Percentiles rank a stretch among this genome's conserved stretches.
Evolutionary conservation across 257 asterid species (phyloP).

Genomic region (Dorcoceras hygrometricum): DNA sequence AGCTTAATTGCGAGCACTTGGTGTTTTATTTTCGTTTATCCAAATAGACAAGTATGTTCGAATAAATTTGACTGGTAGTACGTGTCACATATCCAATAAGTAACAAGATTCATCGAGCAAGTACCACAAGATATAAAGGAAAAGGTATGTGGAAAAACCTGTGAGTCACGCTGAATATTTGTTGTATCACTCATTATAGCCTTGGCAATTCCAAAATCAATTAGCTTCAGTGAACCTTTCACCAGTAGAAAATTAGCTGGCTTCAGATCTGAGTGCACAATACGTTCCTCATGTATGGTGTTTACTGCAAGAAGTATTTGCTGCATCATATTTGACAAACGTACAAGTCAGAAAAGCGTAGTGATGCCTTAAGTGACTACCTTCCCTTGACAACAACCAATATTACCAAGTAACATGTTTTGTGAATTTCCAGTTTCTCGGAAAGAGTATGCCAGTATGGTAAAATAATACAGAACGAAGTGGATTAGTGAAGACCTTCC

Average conservation of each 20-base stretch:
- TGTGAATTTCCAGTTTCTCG: slow-evolving; percentile 15
- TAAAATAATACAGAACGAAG: slow-evolving; percentile 22
- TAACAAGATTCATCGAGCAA: slow-evolving; percentile 1
- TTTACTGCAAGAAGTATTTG: slow-evolving; percentile 94
- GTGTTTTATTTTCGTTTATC: background rate
- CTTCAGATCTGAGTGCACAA: slow-evolving; percentile 96
- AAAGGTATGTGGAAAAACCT: slow-evolving; percentile 45
- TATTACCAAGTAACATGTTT: slow-evolving; percentile 1
- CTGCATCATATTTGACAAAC: slow-evolving; percentile 40
- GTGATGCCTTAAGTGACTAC: slow-evolving; percentile 11
- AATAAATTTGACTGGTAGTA: background rate
- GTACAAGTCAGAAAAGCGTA: slow-evolving; percentile 22
- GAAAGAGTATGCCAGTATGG: slow-evolving; percentile 15
- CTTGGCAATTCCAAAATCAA: slow-evolving; percentile 98
- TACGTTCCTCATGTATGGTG: slow-evolving; percentile 97
- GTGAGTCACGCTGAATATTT: slow-evolving; percentile 96
- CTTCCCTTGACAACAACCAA: slow-evolving; percentile 10
- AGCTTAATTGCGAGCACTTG: background rate
- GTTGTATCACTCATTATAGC: slow-evolving; percentile 97
- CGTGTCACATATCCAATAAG: background rate
- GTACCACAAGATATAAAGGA: slow-evolving; percentile 9
- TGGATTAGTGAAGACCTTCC: slow-evolving; percentile 64
- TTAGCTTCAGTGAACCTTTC: slow-evolving; percentile 88
- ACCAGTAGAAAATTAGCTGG: slow-evolving; percentile 99
- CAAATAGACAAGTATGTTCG: background rate